Evolutionary conservation across 345 rosid genomes (phyloP).

Genomic region (Carallia pectinifolia): DNA sequence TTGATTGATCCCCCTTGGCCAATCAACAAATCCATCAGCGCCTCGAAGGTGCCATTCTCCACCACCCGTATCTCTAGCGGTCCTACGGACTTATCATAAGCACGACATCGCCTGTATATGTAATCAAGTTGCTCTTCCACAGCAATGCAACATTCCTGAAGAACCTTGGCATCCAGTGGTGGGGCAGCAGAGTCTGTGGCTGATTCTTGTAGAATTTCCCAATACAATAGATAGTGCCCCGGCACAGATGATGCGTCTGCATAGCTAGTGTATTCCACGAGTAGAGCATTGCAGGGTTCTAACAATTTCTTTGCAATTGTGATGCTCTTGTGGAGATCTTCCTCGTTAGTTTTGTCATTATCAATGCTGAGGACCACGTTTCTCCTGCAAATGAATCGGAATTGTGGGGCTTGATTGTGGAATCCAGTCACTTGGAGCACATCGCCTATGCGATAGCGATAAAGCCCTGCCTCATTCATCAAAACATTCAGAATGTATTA

Average conservation of each 20-base stretch:
- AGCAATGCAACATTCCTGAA: conserved; percentile 54
- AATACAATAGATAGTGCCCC: conserved; percentile 59
- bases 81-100: conserved; percentile 48
- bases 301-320: conserved; percentile 45
- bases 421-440: conserved; percentile 61
- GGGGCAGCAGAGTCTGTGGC: conserved; percentile 9
- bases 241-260: conserved; percentile 57
- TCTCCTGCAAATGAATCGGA: conserved; percentile 64
- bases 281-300: conserved; percentile 45
- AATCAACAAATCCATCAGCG: conserved; percentile 56
- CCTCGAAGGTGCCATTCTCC: conserved; percentile 48
- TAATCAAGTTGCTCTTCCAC: conserved; percentile 61
- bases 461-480: conserved; percentile 38
- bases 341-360: conserved; percentile 65
- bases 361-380: conserved; percentile 65
- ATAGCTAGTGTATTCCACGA: conserved; percentile 62
- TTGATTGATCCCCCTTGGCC: conserved; percentile 64
- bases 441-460: conserved; percentile 60
- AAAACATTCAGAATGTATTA: neutral
- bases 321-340: conserved; percentile 59
- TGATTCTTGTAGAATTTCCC: conserved; percentile 41
- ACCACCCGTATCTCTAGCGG: conserved; percentile 64
- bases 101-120: conserved; percentile 56
- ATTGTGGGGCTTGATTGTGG: conserved; percentile 60
- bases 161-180: conserved; percentile 27